phyloP scores from a whole-genome alignment of 2,329 filamentous ascomycete genomes.

The Microascus cirrosus region DNA sequence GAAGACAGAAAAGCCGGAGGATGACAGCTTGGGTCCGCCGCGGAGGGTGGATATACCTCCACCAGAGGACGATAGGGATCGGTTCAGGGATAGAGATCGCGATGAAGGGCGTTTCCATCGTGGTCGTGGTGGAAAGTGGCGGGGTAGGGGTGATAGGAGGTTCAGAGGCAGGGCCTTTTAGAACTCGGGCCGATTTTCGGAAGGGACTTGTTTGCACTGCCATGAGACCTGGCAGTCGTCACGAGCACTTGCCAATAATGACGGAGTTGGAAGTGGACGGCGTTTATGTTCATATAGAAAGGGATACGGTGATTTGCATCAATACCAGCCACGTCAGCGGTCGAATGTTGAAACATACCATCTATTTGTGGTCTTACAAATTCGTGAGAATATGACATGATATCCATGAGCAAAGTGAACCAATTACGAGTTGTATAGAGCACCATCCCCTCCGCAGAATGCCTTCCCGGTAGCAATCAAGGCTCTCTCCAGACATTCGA shows the following conservation, averaged over 20 bases:
- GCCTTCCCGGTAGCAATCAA: slow-evolving; percentile 13
- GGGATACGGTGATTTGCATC: background rate
- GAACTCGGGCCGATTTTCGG: background rate
- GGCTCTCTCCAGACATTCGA: slow-evolving; percentile 22
- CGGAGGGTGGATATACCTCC: slow-evolving; percentile 17
- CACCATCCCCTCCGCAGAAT: background rate
- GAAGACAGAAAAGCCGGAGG: slow-evolving; percentile 54
- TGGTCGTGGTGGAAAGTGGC: slow-evolving; percentile 24
- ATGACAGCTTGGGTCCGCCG: slow-evolving; percentile 23
- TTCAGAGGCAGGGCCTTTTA: slow-evolving; percentile 12
- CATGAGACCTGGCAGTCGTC: background rate
- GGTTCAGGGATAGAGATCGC: slow-evolving; percentile 15
- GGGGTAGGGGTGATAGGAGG: slow-evolving; percentile 16
- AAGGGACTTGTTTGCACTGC: background rate
- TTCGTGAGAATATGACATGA: background rate
- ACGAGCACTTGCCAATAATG: background rate
- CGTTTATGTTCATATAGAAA: background rate
- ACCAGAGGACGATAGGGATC: slow-evolving; percentile 24
- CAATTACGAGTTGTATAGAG: background rate
- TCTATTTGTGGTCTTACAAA: background rate
- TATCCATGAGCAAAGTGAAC: background rate
- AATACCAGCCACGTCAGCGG: background rate
- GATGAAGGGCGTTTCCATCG: slow-evolving; percentile 16
- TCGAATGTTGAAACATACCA: background rate
- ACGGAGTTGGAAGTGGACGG: background rate